Base-by-base conservation (phyloP, 2,329 filamentous ascomycete species). In the Fusarium neocosmosporiellum region DNA sequence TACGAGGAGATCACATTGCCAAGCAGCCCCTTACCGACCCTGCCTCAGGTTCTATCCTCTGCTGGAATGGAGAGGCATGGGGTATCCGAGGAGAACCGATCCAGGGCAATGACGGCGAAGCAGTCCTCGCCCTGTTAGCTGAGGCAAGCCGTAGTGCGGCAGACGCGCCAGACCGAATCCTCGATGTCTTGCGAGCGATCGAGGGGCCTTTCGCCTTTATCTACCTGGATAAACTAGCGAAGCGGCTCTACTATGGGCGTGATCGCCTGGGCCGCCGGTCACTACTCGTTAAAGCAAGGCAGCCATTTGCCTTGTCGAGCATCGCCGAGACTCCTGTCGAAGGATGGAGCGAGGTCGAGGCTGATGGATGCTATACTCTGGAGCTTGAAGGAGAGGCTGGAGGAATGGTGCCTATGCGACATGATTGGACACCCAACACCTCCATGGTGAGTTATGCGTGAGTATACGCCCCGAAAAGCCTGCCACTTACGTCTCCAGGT, bases 11-110 rank as follows among this genome's bases (percentile, higher is more conserved):
- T 58, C 85, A 89, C 70, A 79, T 96, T 58, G 89, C 91, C 8
- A 80, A 83, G 36, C 96, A 98, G 80, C 96, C 96, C 2, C 88
- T 97, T 5, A 81, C 88, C 46, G 88, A 92, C 72, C 39, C 79
- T 4, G 71, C 75, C 0, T 87, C 87, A 0, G 86, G 87, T 5
- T 94, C 92, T 1, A 85, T 94, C 1, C 86, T 99, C 3, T 98
- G 96, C 86, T 99, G 96, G 96, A 99, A 99, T 79, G 96, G 96
- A 48, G 96, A 99, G 80, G 96, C 95, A 1, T 99, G 96, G 96
- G 92, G 88, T 65, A 87, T 97, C 58, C 83, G 82, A 10, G 87
- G 86, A 36, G 76, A 87, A 11, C 77, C 81, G 1, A 85, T 98
- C n/a, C 66, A 78, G 7, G 93, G 91, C 65, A 98, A 98, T 79